These are phyloP conservation scores for Carpinus fangiana DNA, from an alignment of 306 rosid species.

Conservation along the genomic window DNA sequence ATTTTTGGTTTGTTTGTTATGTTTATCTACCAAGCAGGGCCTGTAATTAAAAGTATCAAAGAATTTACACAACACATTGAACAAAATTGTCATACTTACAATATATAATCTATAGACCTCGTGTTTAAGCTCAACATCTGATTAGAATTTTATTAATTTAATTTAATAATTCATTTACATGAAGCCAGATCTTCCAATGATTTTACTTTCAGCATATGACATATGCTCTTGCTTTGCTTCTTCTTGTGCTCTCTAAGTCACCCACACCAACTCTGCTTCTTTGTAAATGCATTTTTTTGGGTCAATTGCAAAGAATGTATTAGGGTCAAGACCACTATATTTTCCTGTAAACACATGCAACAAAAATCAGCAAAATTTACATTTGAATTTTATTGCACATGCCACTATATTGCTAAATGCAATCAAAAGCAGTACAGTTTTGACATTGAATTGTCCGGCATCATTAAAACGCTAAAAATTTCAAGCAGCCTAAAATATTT, in stretches of 20 bases:
- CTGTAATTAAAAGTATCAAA: neutral
- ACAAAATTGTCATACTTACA: neutral
- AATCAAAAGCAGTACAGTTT: neutral
- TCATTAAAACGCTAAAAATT: neutral
- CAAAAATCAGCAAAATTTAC: neutral
- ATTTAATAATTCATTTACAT: neutral
- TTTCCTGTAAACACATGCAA: conserved; percentile 31
- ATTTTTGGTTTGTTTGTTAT: no score
- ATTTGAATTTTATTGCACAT: neutral
- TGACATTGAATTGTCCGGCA: neutral
- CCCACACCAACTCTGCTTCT: neutral
- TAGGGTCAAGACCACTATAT: neutral
- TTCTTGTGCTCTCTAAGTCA: neutral
- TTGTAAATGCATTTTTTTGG: neutral
- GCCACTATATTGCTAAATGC: neutral
- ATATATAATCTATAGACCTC: neutral
- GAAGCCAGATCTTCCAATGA: neutral
- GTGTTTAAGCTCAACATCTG: neutral
- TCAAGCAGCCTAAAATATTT: neutral
- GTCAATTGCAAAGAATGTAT: neutral
- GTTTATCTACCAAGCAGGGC: neutral
- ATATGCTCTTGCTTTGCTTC: neutral
- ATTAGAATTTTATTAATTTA: neutral
- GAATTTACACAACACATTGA: neutral
- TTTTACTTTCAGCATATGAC: neutral